Evolutionary conservation across 495 filamentous ascomycete genomes (phyloP).

Genomic region (Aspergillus indologenus): DNA sequence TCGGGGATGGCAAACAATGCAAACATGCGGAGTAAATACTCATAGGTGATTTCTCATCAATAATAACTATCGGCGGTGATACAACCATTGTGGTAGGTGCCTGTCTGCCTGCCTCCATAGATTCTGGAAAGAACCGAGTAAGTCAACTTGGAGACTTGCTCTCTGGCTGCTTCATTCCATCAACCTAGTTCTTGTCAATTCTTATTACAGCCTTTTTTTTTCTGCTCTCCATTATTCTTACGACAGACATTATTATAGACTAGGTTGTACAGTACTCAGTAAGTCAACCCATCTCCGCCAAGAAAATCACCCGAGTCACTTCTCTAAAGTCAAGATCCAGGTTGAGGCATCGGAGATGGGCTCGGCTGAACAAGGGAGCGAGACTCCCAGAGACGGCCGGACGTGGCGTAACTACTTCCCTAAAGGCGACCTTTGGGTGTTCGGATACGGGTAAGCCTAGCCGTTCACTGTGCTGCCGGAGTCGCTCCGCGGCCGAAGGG

Average conservation of each 20-base stretch:
- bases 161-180: background rate
- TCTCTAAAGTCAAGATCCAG: background rate
- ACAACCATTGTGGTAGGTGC: background rate
- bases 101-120: background rate
- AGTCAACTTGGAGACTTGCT: background rate
- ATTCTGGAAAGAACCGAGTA: background rate
- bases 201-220: background rate
- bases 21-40: conserved; percentile 13
- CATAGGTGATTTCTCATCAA: background rate
- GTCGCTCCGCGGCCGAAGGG: background rate
- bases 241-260: background rate
- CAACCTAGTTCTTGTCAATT: background rate
- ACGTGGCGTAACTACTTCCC: conserved; percentile 45
- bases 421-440: conserved; percentile 75
- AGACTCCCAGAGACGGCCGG: conserved; percentile 32
- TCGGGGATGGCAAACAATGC: conserved; percentile 13
- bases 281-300: background rate
- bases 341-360: conserved; percentile 20
- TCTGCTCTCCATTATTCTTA: background rate
- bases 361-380: conserved; percentile 22
- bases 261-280: background rate
- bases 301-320: background rate
- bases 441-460: conserved; percentile 77
- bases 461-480: background rate
- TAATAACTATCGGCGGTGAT: background rate